A percentile compares a stretch with the other conserved stretches of the same genome.
These are phyloP conservation scores for Gossypium schwendimanii DNA, from an alignment of 441 rosid genomes.

Conservation along the genomic window DNA sequence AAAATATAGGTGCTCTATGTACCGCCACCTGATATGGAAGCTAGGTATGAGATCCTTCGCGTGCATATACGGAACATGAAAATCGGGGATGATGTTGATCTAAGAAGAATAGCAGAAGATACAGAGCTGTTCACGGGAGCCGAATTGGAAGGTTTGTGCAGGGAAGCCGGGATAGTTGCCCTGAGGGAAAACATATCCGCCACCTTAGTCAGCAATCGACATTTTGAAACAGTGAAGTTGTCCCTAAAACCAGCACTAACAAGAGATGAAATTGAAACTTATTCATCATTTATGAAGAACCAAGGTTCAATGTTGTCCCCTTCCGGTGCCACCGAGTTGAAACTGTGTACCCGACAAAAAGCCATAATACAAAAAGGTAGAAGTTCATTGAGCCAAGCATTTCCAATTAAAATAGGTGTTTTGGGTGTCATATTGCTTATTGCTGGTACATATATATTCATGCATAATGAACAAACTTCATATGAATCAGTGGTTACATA, in stretches of 20 bases:
- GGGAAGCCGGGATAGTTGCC: conserved; percentile 83
- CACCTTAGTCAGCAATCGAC: conserved; percentile 44
- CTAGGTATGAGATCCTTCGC: conserved; percentile 66
- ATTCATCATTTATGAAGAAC: conserved; percentile 54
- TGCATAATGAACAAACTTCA: conserved; percentile 9
- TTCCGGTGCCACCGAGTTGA: background rate
- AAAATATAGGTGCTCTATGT: conserved; percentile 61
- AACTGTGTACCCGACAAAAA: background rate
- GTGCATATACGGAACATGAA: conserved; percentile 83
- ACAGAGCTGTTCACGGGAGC: conserved; percentile 84
- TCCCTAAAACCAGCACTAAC: conserved; percentile 79
- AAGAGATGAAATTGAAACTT: conserved; percentile 43
- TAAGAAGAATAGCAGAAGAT: conserved; percentile 61
- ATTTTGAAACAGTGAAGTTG: conserved; percentile 53
- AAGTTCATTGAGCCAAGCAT: conserved; percentile 7
- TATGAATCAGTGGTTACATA: conserved; percentile 26
- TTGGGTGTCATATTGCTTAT: conserved; percentile 28
- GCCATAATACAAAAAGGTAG: conserved; percentile 17
- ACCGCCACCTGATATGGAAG: conserved; percentile 76
- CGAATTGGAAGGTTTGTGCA: conserved; percentile 72
- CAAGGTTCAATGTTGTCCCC: background rate
- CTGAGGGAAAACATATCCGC: conserved; percentile 75
- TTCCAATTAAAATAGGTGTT: conserved; percentile 28
- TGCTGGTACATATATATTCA: conserved; percentile 34
- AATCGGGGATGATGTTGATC: conserved; percentile 55